Evolutionary conservation across 164 flowering plant genomes (phyloP), one percentile per base, ranked within the genome.

Genomic region (Vitis cinerea): DNA sequence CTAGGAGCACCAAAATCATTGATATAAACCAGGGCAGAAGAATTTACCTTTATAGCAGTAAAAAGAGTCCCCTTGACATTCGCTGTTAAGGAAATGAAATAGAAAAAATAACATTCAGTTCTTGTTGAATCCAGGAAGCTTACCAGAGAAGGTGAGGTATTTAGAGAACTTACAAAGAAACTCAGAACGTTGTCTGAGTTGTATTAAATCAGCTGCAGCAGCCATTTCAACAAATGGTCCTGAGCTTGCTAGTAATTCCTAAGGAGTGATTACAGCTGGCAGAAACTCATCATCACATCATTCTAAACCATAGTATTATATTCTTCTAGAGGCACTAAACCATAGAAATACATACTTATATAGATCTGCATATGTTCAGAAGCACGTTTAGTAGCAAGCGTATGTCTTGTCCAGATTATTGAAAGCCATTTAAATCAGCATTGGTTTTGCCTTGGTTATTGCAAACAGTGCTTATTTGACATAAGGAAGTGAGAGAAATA

Each of bases 161-260:
- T 47, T 17, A 37, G 17, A 64, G 61, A 68, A 69, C 92, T 83
- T 80, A 92, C 99, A 84, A 16, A 65, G 83, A 80, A 95, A 91
- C 37, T 88, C 94, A 13, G 94, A 88, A 11, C 98, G 93, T 76
- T 95, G 98, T 62, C 91, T 77, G n/a, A 83, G 88, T 70, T 92
- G 98, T 72, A 88, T 92, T 80, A 95, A 63, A 82, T 95, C 98
- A 63, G 99, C 99, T 71, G 99, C 99, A 73, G 66, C 65, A 23
- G 97, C 98, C 47, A 48, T 72, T 73, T 83, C 87, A n/a, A 81
- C 79, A 50, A 81, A 79, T 16, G 83, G 72, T 31, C 87, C 89
- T 6, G 87, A 85, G 79, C 92, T 84, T n/a, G 76, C 72, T 58
- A 88, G 54, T 54, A 89, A 61, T 85, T 83, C 94, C 99, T 92